phyloP scores from a whole-genome alignment of 164 flowering plant genomes.

The Piper betle region DNA sequence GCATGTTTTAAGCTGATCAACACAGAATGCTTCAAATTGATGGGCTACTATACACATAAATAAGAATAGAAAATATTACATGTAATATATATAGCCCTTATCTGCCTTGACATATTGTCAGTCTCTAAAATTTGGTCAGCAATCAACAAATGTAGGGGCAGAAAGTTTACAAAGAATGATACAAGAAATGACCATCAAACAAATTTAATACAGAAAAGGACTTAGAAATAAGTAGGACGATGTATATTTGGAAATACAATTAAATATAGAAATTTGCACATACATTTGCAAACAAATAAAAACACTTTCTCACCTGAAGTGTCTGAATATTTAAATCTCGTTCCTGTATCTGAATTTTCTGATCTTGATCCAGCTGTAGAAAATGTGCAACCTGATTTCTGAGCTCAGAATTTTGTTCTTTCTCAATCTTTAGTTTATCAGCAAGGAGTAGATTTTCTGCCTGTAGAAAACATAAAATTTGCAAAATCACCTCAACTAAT shows the following conservation, averaged over 20 bases:
- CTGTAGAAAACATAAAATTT: slow-evolving; percentile 26
- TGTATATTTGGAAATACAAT: no score
- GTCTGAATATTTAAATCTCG: slow-evolving; percentile 56
- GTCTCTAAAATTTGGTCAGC: no score
- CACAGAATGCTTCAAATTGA: no score
- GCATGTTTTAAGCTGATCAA: no score
- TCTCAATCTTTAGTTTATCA: slow-evolving; percentile 73
- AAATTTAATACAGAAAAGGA: not conserved
- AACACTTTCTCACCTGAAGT: slow-evolving; percentile 45
- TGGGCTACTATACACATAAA: no score
- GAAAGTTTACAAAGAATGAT: no score
- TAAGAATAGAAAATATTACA: no score
- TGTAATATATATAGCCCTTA: no score
- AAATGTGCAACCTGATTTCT: slow-evolving; percentile 82
- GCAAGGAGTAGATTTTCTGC: slow-evolving; percentile 52
- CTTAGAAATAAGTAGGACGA: not conserved
- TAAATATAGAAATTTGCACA: not conserved
- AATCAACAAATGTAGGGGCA: no score
- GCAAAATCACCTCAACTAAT: not conserved
- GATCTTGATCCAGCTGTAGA: slow-evolving; percentile 73
- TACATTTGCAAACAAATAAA: not conserved
- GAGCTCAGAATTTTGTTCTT: slow-evolving; percentile 83
- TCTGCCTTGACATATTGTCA: no score
- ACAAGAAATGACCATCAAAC: no score
- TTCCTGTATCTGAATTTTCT: slow-evolving; percentile 62